Percentiles rank a stretch among this genome's conserved stretches.
Evolutionary conservation across 2,329 filamentous ascomycete species (phyloP).

Genomic region (Venturia effusa): DNA sequence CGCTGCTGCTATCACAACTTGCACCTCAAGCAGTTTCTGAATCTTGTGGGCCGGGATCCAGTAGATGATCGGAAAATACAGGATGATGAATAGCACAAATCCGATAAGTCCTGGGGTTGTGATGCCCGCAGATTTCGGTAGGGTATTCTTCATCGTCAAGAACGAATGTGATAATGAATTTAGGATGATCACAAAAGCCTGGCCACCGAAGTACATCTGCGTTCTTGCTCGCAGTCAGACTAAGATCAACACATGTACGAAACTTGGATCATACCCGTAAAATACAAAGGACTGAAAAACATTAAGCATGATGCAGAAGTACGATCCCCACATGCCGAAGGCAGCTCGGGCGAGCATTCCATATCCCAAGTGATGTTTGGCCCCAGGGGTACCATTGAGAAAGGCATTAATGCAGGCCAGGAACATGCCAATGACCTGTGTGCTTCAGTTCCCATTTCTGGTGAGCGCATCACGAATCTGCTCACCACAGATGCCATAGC

Average conservation of each 20-base stretch:
- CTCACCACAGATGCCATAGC: slow-evolving; percentile 5
- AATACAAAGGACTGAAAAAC: slow-evolving; percentile 16
- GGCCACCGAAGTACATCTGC: slow-evolving; percentile 18
- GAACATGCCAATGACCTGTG: slow-evolving; percentile 13
- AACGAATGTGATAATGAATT: slow-evolving; percentile 16
- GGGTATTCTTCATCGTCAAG: slow-evolving; percentile 16
- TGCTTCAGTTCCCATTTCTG: background rate
- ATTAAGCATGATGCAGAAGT: slow-evolving; percentile 17
- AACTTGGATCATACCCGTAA: background rate
- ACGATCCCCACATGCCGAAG: slow-evolving; percentile 17
- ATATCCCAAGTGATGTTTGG: slow-evolving; percentile 15
- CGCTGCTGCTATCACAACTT: slow-evolving; percentile 13
- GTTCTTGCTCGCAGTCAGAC: slow-evolving; percentile 10
- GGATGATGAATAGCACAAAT: slow-evolving; percentile 15
- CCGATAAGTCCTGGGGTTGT: slow-evolving; percentile 14
- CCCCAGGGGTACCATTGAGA: slow-evolving; percentile 14
- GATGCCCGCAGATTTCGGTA: slow-evolving; percentile 14
- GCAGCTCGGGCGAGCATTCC: slow-evolving; percentile 15
- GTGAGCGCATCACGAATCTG: background rate
- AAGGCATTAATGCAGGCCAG: slow-evolving; percentile 15
- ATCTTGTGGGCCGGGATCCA: slow-evolving; percentile 15
- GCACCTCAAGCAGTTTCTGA: slow-evolving; percentile 14
- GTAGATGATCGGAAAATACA: slow-evolving; percentile 15
- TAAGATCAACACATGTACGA: background rate
- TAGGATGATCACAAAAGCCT: slow-evolving; percentile 15